Percentiles rank a stretch among this genome's conserved stretches.
Conservation (phyloP, 768 basidiomycete species). For the Cubamyces sp. region DNA sequence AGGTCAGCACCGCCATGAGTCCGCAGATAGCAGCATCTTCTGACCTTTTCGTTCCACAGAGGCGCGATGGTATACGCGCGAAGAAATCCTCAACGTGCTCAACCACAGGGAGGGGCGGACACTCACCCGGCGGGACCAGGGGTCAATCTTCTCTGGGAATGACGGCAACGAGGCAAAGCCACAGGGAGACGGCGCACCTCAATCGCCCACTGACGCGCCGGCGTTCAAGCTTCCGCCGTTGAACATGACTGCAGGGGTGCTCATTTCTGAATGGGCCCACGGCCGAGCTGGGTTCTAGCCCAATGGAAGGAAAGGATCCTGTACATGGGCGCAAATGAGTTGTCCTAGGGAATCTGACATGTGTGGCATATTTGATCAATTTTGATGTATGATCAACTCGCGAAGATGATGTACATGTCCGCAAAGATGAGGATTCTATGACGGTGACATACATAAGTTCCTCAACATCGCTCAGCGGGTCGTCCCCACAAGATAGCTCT, state of each 20-base stretch:
- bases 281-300: conserved; percentile 45
- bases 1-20: conserved; percentile 50
- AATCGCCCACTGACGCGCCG: conserved; percentile 12
- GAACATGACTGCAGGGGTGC: conserved; percentile 79
- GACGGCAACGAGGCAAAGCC: conserved; percentile 18
- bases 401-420: too few species aligned
- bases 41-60: conserved; percentile 50
- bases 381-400: too few species aligned
- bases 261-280: conserved; percentile 82
- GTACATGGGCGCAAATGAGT: background rate
- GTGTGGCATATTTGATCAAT: too few species aligned
- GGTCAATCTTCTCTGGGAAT: conserved; percentile 44
- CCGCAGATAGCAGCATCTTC: background rate
- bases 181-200: conserved; percentile 26
- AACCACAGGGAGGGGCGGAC: conserved; percentile 53
- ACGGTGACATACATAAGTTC: too few species aligned
- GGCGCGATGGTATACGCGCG: conserved; percentile 85
- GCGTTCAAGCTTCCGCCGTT: conserved; percentile 73
- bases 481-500: too few species aligned
- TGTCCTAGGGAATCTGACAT: too few species aligned
- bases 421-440: too few species aligned
- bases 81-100: conserved; percentile 69
- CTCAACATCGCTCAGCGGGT: too few species aligned
- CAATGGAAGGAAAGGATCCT: background rate
- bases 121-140: conserved; percentile 52